Base-by-base conservation (phyloP, 2,329 filamentous ascomycete species). In the Emmonsiellopsis sp. region DNA sequence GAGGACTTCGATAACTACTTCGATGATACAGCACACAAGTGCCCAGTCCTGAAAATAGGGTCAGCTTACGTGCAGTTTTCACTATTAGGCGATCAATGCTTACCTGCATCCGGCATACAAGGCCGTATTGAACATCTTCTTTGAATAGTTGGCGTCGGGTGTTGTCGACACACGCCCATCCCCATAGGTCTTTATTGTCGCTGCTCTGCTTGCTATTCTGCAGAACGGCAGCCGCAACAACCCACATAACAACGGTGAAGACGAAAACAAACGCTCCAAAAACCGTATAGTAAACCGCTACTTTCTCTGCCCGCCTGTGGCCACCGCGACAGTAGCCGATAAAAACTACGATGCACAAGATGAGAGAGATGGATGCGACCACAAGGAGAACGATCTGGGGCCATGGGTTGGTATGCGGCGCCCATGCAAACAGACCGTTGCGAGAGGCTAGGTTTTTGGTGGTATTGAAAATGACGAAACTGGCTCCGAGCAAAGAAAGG, bases 101-200 rank as follows among this genome's bases (percentile, higher is more conserved):
- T 75, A 86, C 84, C 77, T 87, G 84, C 64, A 98, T 82, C 63
- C 92, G 86, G 76, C 93, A 98, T 61, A 97, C 80, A 50, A 98
- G 85, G 30, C 83, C 83, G 72, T 97, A 98, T 72, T 93, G 79
- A 62, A 98, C 81, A 63, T 93, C 84, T 54, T 91, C 77, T 57
- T 82, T 68, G 69, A 92, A 97, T 51, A 95, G 75, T 50, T 89
- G 73, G 53, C 84, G 76, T 57, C 92, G 84, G 59, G 85, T 83
- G 70, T 96, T 97, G 64, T 95, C 81, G 54, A 91, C 86, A 70
- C 93, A 98, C n/a, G 89, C 83, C 93, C 93, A 98, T 55, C 92
- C 91, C 93, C 93, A 98, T 71, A 98, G 82, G 70, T 98, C 93
- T 71, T 95, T 83, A 65, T 87, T 87, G 59, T 82, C 75, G 65